Evolutionary conservation across 441 rosid species (phyloP).

Genomic region (Syzygium malaccense): DNA sequence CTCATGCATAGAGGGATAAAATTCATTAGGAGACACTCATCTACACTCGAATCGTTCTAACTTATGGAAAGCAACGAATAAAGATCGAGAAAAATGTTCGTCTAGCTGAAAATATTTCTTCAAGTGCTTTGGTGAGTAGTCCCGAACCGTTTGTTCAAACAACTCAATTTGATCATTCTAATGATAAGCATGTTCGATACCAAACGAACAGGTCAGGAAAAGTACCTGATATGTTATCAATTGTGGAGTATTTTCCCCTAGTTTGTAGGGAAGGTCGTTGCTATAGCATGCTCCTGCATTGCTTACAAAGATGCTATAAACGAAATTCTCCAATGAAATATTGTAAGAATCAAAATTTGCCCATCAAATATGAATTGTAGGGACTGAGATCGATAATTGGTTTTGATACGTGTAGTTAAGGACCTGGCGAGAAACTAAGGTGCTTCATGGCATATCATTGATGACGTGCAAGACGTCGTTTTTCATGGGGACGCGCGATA

Average conservation of each 20-base stretch:
- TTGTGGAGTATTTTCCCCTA: not conserved
- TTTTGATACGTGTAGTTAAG: not conserved
- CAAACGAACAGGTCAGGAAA: not conserved
- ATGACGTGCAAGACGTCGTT: not conserved
- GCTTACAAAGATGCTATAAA: not conserved
- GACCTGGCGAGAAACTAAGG: not conserved
- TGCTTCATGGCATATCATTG: not conserved
- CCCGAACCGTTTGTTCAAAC: not conserved
- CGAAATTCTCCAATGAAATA: not conserved
- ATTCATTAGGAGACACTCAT: not conserved
- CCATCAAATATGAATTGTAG: not conserved
- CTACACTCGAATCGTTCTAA: not conserved
- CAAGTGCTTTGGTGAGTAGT: not conserved
- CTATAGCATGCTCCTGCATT: not conserved
- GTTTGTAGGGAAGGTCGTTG: not conserved
- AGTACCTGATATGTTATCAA: not conserved
- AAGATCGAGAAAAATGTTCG: not conserved
- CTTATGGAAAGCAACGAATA: not conserved
- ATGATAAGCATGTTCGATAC: not conserved
- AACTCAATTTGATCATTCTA: not conserved
- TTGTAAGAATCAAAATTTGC: not conserved
- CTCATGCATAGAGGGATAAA: not conserved
- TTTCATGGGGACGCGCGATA: not conserved
- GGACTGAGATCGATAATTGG: not conserved
- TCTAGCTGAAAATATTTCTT: not conserved